Evolutionary conservation across 1,139 yeast species (phyloP).

Genomic region (Taphrina sp.): DNA sequence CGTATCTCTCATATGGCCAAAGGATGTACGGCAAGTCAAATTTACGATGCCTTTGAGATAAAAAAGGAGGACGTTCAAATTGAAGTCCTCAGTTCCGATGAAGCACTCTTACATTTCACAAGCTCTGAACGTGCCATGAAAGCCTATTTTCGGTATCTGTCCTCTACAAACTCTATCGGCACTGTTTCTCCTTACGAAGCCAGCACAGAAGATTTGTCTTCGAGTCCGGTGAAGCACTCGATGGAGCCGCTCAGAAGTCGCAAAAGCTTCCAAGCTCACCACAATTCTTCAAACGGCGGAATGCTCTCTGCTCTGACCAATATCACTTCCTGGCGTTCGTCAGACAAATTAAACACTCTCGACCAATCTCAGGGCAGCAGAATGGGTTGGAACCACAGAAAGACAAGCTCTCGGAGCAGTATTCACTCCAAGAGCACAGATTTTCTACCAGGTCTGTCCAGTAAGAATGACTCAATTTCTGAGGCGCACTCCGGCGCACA

Average conservation of each 20-base stretch:
- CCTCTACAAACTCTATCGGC: constrained; percentile 31
- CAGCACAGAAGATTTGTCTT: neutral
- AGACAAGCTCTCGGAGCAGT: constrained; percentile 21
- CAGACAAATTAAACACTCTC: constrained; percentile 4
- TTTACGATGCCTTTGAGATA: constrained; percentile 27
- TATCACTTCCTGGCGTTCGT: constrained; percentile 25
- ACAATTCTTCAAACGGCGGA: constrained; percentile 10
- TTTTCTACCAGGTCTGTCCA: constrained; percentile 2
- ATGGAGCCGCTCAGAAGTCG: neutral
- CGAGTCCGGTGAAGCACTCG: constrained; percentile 3
- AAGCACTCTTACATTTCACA: constrained; percentile 28
- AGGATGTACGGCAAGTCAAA: constrained; percentile 13
- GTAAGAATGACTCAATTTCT: constrained; percentile 4
- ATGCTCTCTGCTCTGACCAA: constrained; percentile 19
- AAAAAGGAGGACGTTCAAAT: constrained; percentile 21
- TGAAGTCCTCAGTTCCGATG: constrained; percentile 20
- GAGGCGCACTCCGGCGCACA: neutral
- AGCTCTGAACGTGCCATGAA: constrained; percentile 22
- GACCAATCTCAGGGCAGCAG: neutral
- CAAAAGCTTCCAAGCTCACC: constrained; percentile 13
- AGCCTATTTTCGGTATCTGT: constrained; percentile 32
- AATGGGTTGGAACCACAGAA: constrained; percentile 19
- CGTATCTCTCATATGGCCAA: constrained; percentile 21
- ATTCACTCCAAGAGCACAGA: constrained; percentile 21
- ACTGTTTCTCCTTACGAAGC: constrained; percentile 28